These are phyloP conservation scores for Ramalina intermedia DNA, from an alignment of 495 filamentous ascomycete genomes.

Conservation along the genomic window DNA sequence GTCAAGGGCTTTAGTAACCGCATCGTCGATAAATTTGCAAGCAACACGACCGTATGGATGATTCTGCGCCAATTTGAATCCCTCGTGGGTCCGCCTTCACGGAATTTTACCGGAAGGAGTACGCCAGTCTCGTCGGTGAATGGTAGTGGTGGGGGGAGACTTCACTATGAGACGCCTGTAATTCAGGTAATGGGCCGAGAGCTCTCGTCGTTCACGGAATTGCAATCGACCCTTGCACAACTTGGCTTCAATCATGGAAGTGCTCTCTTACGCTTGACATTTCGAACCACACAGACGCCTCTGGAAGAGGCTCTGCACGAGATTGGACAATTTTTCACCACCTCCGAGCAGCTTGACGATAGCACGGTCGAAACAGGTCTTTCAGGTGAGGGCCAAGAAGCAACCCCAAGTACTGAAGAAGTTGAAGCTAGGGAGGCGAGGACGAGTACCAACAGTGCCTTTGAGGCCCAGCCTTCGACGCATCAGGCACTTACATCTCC, in stretches of 20 bases:
- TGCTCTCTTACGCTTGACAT: conserved; percentile 61
- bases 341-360: conserved; percentile 21
- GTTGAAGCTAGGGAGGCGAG: conserved; percentile 9
- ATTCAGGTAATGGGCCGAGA: conserved; percentile 68
- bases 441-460: conserved; percentile 7
- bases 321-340: conserved; percentile 56
- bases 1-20: conserved; percentile 34
- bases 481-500: no score
- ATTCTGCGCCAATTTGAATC: conserved; percentile 79
- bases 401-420: background rate
- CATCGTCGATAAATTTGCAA: conserved; percentile 68
- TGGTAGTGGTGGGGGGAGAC: conserved; percentile 47
- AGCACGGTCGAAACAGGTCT: conserved; percentile 1
- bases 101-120: conserved; percentile 68
- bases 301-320: conserved; percentile 74
- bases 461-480: no score
- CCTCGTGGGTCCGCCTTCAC: conserved; percentile 36
- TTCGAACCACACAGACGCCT: conserved; percentile 58
- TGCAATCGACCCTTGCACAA: conserved; percentile 79
- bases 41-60: conserved; percentile 73
- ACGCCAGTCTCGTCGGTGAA: conserved; percentile 41
- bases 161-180: conserved; percentile 80
- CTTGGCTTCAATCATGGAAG: conserved; percentile 74
- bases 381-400: background rate
- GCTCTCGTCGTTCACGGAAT: conserved; percentile 55